Conservation (phyloP, 345 rosid species). For the Streptanthus diversifolius region DNA sequence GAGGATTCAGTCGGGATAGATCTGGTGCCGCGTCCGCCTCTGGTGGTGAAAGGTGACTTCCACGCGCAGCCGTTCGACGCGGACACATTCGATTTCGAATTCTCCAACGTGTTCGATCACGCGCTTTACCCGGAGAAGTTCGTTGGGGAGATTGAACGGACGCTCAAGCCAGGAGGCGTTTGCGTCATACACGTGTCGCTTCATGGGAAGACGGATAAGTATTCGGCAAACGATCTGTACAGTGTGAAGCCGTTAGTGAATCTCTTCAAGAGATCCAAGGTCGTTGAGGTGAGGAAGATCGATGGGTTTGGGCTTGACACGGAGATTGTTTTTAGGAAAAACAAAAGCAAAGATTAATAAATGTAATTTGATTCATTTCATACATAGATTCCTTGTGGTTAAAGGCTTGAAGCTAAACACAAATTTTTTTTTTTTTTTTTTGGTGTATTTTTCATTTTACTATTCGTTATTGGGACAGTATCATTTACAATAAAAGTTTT, state of each 20-base stretch:
- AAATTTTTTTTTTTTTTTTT: neutral
- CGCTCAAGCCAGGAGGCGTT: slow-evolving; percentile 68
- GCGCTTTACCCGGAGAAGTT: slow-evolving; percentile 82
- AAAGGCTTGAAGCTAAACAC: neutral
- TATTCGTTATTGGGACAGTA: neutral
- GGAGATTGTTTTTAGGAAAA: slow-evolving; percentile 70
- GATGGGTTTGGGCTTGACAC: slow-evolving; percentile 97
- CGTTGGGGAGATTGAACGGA: slow-evolving; percentile 84
- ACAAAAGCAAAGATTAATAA: neutral
- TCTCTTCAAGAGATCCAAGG: slow-evolving; percentile 53
- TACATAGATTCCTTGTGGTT: neutral
- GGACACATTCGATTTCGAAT: slow-evolving; percentile 75
- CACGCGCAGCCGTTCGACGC: slow-evolving; percentile 72
- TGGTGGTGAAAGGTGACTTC: slow-evolving; percentile 77
- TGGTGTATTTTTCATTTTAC: neutral
- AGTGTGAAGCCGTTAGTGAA: slow-evolving; percentile 57
- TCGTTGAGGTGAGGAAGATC: slow-evolving; percentile 58
- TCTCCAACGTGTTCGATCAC: slow-evolving; percentile 95
- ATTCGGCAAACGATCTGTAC: slow-evolving; percentile 82
- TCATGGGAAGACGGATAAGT: slow-evolving; percentile 59
- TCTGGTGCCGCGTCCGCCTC: slow-evolving; percentile 82
- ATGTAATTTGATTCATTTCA: neutral
- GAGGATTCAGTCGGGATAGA: slow-evolving; percentile 75
- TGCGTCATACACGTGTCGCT: slow-evolving; percentile 81
- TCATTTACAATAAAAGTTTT: neutral